phyloP scores from a whole-genome alignment of 306 rosid genomes.

The Ziziphus jujuba region DNA sequence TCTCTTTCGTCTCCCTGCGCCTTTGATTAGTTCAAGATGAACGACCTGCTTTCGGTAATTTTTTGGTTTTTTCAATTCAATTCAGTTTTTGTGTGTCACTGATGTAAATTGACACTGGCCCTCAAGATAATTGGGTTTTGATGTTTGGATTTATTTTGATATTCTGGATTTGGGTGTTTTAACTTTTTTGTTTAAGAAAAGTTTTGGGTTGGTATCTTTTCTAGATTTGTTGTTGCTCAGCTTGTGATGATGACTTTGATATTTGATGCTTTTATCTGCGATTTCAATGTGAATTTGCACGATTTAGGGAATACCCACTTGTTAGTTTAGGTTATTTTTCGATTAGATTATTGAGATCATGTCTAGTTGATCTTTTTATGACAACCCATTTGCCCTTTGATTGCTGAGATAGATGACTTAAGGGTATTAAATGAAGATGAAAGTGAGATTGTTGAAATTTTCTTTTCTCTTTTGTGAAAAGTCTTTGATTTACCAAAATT shows the following conservation, averaged over 20 bases:
- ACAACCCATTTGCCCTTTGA: background rate
- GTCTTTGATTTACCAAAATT: background rate
- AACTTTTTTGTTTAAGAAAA: background rate
- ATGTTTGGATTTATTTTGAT: slow-evolving; percentile 22
- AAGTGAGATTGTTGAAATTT: background rate
- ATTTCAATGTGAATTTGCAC: background rate
- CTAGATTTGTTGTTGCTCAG: slow-evolving; percentile 4
- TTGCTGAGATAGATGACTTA: slow-evolving; percentile 4
- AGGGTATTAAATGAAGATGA: background rate
- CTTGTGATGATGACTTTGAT: slow-evolving; percentile 1
- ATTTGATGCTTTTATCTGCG: background rate
- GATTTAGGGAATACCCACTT: slow-evolving; percentile 2
- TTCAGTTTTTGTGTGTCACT: background rate
- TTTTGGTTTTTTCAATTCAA: slow-evolving; percentile 11
- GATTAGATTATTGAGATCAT: slow-evolving; percentile 14
- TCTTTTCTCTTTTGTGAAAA: too few relatives aligned
- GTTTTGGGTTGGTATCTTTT: background rate
- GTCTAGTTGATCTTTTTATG: slow-evolving; percentile 20
- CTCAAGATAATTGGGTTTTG: background rate
- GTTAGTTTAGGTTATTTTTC: slow-evolving; percentile 12
- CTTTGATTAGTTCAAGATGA: slow-evolving; percentile 54
- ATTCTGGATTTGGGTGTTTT: slow-evolving; percentile 8
- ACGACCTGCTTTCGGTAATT: slow-evolving; percentile 87
- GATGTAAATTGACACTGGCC: slow-evolving; percentile 6
- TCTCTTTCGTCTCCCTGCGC: background rate